Base-by-base conservation (phyloP, 2,329 filamentous ascomycete species). In the Alternaria ethzedia region DNA sequence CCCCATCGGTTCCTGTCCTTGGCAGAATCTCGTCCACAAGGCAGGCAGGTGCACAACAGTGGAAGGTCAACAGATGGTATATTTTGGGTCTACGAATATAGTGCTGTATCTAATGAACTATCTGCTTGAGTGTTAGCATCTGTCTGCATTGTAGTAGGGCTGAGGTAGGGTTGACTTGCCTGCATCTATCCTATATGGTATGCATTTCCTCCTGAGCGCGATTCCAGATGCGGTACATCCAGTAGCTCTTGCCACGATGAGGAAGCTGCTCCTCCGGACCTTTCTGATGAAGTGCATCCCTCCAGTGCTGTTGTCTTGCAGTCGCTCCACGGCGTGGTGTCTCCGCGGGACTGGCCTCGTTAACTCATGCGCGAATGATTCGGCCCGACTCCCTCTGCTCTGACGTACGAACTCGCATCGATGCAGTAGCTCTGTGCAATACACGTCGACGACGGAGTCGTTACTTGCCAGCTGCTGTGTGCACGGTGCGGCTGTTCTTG, bases 1-100 rank as follows among this genome's bases (percentile, higher is more conserved):
- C 43, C 51, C 52, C 36, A 51, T 51, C 49, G 43, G 54, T 55
- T 61, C 58, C 57, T 41, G 17, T 60, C 51, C 65, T 68, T 63
- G 66, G 64, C 64, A 57, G 23, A 54, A 21, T 57, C 30, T 41
- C 5, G 60, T 41, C n/a, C 57, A 56, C 23, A 43, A n/a, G 15
- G 43, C 23, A 49, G 41, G 30, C 17, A 15, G 28, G 15, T 57
- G 30, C 46, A 54, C 51, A 41, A 30, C 41, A 59, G 11, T n/a
- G 45, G 26, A 30, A 17, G 23, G 45, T 15, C 13, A 56, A 23
- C 10, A 30, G 54, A 47, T 25, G 17, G 30, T 58, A 26, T 20
- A 54, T 54, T 45, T 21, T 26, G 43, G 28, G 20, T 41, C n/a
- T 57, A 25, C 44, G 46, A 4, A 6, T 45, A 30, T 46, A 26